Conservation (phyloP, 1,284 basidiomycete genomes). For the Ganoderma sinense region DNA sequence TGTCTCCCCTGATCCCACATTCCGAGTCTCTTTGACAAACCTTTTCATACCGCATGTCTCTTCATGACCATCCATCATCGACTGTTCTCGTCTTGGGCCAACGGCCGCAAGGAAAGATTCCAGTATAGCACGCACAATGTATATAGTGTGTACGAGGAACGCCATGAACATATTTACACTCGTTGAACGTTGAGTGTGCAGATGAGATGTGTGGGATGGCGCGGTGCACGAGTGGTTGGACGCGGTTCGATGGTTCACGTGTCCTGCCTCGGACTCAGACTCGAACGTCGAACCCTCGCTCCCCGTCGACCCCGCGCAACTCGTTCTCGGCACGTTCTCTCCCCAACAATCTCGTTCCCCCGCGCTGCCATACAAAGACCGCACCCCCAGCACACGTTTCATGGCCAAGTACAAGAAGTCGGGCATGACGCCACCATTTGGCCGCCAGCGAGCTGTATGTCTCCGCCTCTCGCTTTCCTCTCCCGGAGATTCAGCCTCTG, state of each 20-base stretch:
- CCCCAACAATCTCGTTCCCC: background rate
- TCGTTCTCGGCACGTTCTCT: too few relatives aligned
- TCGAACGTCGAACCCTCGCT: slow-evolving; percentile 2
- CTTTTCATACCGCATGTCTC: background rate
- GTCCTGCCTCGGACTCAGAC: slow-evolving; percentile 1
- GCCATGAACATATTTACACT: background rate
- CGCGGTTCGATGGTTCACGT: slow-evolving; percentile 20
- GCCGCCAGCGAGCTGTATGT: slow-evolving; percentile 32
- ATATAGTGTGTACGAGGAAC: slow-evolving; percentile 7
- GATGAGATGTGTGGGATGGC: background rate
- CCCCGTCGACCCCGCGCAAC: too few relatives aligned
- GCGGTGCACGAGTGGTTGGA: background rate
- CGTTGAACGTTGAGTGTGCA: background rate
- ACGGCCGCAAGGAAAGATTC: background rate
- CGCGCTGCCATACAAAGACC: background rate
- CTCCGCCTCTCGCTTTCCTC: background rate
- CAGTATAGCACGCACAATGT: slow-evolving; percentile 14
- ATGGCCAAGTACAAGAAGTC: slow-evolving; percentile 40
- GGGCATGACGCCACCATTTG: slow-evolving; percentile 38
- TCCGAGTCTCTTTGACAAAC: background rate
- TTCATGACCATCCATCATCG: slow-evolving; percentile 2
- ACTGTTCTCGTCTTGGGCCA: slow-evolving; percentile 1
- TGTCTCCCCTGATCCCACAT: background rate
- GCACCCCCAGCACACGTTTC: background rate
- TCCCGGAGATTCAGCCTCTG: background rate